A percentile compares a stretch with the other conserved stretches of the same genome.
These are phyloP conservation scores for Phytophthora nicotianae DNA, from an alignment of 352 stramenopile species.

Conservation along the genomic window DNA sequence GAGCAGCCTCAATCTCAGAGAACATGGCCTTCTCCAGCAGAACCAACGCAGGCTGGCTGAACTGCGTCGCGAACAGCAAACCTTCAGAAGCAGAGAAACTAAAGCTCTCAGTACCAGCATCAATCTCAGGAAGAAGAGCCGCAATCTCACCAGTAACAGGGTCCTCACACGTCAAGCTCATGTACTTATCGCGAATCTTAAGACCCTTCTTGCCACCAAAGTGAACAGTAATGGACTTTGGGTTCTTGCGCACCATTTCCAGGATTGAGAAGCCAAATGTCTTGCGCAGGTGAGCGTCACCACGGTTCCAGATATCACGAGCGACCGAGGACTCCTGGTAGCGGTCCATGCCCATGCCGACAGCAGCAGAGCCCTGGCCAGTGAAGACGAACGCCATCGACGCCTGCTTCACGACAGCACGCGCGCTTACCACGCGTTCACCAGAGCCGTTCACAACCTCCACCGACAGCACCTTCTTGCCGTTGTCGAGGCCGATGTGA, in stretches of 20 bases:
- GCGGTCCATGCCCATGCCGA: slow-evolving; percentile 90
- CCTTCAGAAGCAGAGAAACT: slow-evolving; percentile 76
- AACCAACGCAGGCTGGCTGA: slow-evolving; percentile 84
- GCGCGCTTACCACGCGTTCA: slow-evolving; percentile 76
- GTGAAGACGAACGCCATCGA: slow-evolving; percentile 88
- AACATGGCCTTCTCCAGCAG: slow-evolving; percentile 87
- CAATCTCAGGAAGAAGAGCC: slow-evolving; percentile 85
- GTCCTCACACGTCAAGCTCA: slow-evolving; percentile 77
- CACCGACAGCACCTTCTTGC: slow-evolving; percentile 72
- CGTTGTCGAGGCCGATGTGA: slow-evolving; percentile 70
- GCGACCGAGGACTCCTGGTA: slow-evolving; percentile 74
- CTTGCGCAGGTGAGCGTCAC: slow-evolving; percentile 69
- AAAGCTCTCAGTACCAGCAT: slow-evolving; percentile 76
- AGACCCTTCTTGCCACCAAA: slow-evolving; percentile 86
- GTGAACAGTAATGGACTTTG: slow-evolving; percentile 82
- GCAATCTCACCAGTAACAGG: slow-evolving; percentile 51
- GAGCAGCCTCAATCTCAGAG: slow-evolving; percentile 72
- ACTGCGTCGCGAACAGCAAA: slow-evolving; percentile 88
- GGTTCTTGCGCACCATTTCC: slow-evolving; percentile 89
- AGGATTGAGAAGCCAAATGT: slow-evolving; percentile 91
- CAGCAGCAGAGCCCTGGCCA: slow-evolving; percentile 79
- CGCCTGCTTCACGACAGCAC: slow-evolving; percentile 70
- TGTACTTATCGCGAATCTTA: slow-evolving; percentile 86
- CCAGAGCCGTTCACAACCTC: slow-evolving; percentile 76
- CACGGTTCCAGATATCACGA: slow-evolving; percentile 82